Evolutionary conservation across 129 eudicot genomes (phyloP).

Genomic region (Flaveria linearis): DNA sequence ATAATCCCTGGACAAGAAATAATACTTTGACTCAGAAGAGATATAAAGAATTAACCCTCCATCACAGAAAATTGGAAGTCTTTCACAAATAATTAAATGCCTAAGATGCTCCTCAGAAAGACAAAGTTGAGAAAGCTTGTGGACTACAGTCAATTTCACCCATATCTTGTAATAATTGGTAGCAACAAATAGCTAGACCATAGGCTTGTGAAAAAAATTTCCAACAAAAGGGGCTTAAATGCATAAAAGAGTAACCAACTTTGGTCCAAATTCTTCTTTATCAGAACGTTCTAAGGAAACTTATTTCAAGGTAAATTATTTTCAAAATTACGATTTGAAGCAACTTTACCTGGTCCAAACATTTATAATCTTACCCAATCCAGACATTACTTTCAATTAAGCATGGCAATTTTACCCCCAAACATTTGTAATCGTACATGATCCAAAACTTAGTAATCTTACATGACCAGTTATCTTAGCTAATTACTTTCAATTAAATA

Average conservation of each 20-base stretch:
- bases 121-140: conserved; percentile 8
- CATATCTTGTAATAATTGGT: neutral
- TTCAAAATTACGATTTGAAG: neutral
- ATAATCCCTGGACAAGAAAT: conserved; percentile 66
- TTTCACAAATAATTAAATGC: conserved; percentile 8
- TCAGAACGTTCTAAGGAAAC: neutral
- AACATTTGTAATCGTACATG: no score
- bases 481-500: neutral
- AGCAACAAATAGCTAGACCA: neutral
- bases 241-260: conserved; percentile 6
- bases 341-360: neutral
- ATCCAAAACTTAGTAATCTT: no score
- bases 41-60: neutral
- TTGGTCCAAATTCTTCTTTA: neutral
- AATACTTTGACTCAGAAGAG: neutral
- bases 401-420: no score
- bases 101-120: neutral
- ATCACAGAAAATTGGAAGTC: neutral
- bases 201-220: neutral
- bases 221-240: neutral
- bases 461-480: neutral
- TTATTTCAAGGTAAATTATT: neutral
- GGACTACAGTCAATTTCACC: neutral
- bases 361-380: neutral
- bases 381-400: no score